These are phyloP conservation scores for Leccinum subrobustum DNA, from an alignment of 1,284 basidiomycete species.

Conservation along the genomic window DNA sequence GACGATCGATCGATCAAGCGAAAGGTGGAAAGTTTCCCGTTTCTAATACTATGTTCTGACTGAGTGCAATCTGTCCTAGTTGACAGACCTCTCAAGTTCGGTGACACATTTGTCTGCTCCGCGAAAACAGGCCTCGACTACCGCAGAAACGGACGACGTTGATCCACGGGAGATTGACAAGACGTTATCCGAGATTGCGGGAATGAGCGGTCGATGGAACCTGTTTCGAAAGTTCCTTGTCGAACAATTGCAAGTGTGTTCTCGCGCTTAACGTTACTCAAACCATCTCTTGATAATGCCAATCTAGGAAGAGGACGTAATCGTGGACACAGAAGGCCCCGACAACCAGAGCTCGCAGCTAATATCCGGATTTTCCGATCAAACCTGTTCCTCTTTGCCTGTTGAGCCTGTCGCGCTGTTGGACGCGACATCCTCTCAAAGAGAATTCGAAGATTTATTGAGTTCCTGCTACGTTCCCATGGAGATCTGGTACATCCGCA, in stretches of 20 bases:
- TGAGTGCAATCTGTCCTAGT: conserved; percentile 34
- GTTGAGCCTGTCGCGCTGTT: conserved; percentile 21
- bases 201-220: conserved; percentile 90
- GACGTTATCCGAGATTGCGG: conserved; percentile 81
- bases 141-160: conserved; percentile 59
- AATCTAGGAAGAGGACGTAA: conserved; percentile 23
- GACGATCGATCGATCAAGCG: conserved; percentile 79
- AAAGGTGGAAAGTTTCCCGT: conserved; percentile 48
- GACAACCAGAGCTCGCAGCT: conserved; percentile 1
- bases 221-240: conserved; percentile 87
- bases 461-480: conserved; percentile 82
- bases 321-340: conserved; percentile 1
- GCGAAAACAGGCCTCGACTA: conserved; percentile 40
- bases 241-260: conserved; percentile 61
- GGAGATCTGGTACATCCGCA: conserved; percentile 91
- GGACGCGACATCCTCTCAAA: conserved; percentile 56
- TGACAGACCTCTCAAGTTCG: conserved; percentile 46
- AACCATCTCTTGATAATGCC: conserved; percentile 2
- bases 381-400: background rate
- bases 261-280: background rate
- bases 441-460: conserved; percentile 69
- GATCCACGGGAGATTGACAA: conserved; percentile 92
- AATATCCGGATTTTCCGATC: background rate
- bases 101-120: conserved; percentile 35
- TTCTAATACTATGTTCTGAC: conserved; percentile 1